Conservation (phyloP, 305 asterid species). For the Rubia peregrina region DNA sequence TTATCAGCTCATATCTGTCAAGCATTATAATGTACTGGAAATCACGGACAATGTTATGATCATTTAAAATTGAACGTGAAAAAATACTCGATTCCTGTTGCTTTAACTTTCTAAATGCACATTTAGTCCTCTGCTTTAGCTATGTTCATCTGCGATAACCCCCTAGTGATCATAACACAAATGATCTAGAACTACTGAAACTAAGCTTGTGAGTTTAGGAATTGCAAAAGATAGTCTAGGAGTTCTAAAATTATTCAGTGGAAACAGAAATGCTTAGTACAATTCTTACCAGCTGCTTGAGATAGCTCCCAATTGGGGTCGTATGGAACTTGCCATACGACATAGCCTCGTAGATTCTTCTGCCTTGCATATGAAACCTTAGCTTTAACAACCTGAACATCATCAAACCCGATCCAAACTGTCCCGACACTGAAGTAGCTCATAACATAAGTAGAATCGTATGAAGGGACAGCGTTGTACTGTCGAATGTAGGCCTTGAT, state of each 20-base stretch:
- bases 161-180: too few relatives aligned
- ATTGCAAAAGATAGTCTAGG: neutral
- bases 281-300: constrained; percentile 13
- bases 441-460: constrained; percentile 21
- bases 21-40: neutral
- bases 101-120: neutral
- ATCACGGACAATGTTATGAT: neutral
- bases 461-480: constrained; percentile 10
- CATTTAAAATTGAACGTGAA: neutral
- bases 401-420: constrained; percentile 24
- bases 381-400: constrained; percentile 15
- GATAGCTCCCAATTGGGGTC: constrained; percentile 17
- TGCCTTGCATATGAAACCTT: constrained; percentile 22
- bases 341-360: constrained; percentile 17
- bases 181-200: too few relatives aligned
- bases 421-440: constrained; percentile 16
- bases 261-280: neutral
- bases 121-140: too few relatives aligned
- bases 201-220: too few relatives aligned
- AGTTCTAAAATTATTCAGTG: neutral
- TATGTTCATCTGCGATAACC: too few relatives aligned
- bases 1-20: neutral
- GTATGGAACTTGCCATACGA: constrained; percentile 10
- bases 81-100: neutral
- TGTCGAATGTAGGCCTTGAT: constrained; percentile 14